Evolutionary conservation across 495 filamentous ascomycete species (phyloP), one percentile per base, ranked within the genome.

Genomic region (Paragyromitra xinjiangensis): DNA sequence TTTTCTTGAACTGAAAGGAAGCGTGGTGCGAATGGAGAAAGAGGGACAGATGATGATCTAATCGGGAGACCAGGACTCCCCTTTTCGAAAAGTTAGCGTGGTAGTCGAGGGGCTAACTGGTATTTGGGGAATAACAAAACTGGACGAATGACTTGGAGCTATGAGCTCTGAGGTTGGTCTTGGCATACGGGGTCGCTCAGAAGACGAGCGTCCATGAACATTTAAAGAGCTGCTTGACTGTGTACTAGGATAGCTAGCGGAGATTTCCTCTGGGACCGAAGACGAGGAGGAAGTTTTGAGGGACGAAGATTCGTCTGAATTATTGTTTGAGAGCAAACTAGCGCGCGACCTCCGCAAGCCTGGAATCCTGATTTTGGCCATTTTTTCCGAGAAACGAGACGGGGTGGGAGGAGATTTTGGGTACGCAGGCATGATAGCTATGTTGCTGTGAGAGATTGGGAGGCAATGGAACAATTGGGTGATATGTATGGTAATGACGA

Each of bases 21-120:
- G 12, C 79, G 79, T 61, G 80, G 80, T 14, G 79, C 80, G 42
- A 74, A 81, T 64, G 79, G 75, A 16, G 80, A 81, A 63, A 71
- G 50, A 58, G 80, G 72, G 11, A 73, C 37, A 22, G 78, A 65
- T 44, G 71, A 76, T 58, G 77, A 71, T 55, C 75, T 79, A 59
- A 64, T 16, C 12, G 22, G 50, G 45, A 51, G 59, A 39, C 66
- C 67, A 45, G 64, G 75, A 44, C 61, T 79, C 66, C 66, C 77
- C 74, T 79, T 78, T 71, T 79, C 58, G 37, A 66, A 56, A 19
- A 37, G 61, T 79, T 78, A 78, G 73, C 24, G 66, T 39, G 14
- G 40, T 51, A 9, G 24, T 40, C 51, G 9, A 29, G 44, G 61
- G 16, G 22, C 39, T 24, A 64, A 26, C 48, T 73, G 68, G 24